phyloP scores from a whole-genome alignment of 1,284 basidiomycete species.

The Ceratobasidium sp. region DNA sequence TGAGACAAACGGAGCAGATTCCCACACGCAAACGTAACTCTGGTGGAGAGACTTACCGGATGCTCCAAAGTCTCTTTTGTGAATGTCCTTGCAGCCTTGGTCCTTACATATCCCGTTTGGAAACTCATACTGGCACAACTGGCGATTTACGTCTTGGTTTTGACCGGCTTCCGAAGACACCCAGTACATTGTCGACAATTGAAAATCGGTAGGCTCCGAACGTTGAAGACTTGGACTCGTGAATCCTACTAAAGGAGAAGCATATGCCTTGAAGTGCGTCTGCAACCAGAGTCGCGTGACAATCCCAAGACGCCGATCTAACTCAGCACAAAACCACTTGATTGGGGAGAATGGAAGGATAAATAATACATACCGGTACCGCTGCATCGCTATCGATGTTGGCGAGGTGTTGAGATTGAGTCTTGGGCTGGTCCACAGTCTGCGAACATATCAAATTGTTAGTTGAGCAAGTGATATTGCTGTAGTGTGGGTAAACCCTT shows the following conservation, averaged over 20 bases:
- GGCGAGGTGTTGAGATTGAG: background rate
- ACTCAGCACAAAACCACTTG: constrained; percentile 25
- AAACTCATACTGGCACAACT: constrained; percentile 32
- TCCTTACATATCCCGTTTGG: constrained; percentile 22
- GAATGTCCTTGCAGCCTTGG: constrained; percentile 28
- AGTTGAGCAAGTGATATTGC: background rate
- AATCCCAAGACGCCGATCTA: constrained; percentile 9
- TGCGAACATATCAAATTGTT: background rate
- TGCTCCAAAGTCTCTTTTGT: constrained; percentile 12
- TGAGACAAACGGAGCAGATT: background rate
- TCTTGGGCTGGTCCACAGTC: background rate
- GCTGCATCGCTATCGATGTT: background rate
- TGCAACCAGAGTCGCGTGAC: constrained; percentile 7
- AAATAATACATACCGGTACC: constrained; percentile 18
- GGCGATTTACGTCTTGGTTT: constrained; percentile 4
- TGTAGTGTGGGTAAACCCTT: background rate
- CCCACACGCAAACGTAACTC: background rate
- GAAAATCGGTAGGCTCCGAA: constrained; percentile 14
- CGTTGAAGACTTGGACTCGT: constrained; percentile 28
- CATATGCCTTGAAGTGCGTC: constrained; percentile 36
- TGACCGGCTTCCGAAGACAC: constrained; percentile 23
- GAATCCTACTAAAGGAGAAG: constrained; percentile 23
- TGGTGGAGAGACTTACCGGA: constrained; percentile 17
- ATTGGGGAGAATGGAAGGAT: background rate
- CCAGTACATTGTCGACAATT: constrained; percentile 32